These are phyloP conservation scores for Calonectria honghensis DNA, from an alignment of 2,329 filamentous ascomycete species.

Conservation along the genomic window DNA sequence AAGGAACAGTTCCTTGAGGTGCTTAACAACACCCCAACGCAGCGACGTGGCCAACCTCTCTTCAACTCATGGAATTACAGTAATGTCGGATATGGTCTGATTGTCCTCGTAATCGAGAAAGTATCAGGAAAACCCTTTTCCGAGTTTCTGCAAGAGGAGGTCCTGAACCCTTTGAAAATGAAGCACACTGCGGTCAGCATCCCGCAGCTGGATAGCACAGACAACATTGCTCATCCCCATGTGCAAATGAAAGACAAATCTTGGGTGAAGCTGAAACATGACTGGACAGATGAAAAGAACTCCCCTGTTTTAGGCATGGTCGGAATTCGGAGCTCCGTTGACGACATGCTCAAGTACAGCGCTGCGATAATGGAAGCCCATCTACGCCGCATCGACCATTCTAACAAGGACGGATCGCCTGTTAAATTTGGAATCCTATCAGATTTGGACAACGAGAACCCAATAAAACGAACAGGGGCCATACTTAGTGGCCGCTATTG, in stretches of 20 bases:
- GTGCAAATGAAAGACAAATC: constrained; percentile 14
- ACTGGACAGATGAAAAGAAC: constrained; percentile 7
- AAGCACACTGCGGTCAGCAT: constrained; percentile 6
- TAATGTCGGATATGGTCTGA: constrained; percentile 7
- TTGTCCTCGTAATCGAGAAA: constrained; percentile 18
- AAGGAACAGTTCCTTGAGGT: neutral
- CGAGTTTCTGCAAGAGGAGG: constrained; percentile 3
- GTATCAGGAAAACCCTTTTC: neutral
- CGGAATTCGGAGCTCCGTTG: neutral
- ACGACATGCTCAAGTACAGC: constrained; percentile 13
- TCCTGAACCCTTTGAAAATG: neutral
- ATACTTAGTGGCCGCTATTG: constrained; percentile 9
- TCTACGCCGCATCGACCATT: neutral
- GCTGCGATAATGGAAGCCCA: constrained; percentile 16
- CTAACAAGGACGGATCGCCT: neutral
- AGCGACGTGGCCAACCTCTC: neutral
- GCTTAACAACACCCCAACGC: constrained; percentile 4
- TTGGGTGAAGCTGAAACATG: neutral
- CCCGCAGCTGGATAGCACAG: neutral
- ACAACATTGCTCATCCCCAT: constrained; percentile 9
- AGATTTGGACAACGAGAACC: neutral
- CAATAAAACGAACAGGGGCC: neutral
- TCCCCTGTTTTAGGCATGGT: constrained; percentile 15
- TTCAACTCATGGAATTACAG: constrained; percentile 21
- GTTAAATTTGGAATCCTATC: neutral